A percentile compares a stretch with the other conserved stretches of the same genome.
Evolutionary conservation across 768 basidiomycete species (phyloP).

Genomic region (Pleurotus djamor): DNA sequence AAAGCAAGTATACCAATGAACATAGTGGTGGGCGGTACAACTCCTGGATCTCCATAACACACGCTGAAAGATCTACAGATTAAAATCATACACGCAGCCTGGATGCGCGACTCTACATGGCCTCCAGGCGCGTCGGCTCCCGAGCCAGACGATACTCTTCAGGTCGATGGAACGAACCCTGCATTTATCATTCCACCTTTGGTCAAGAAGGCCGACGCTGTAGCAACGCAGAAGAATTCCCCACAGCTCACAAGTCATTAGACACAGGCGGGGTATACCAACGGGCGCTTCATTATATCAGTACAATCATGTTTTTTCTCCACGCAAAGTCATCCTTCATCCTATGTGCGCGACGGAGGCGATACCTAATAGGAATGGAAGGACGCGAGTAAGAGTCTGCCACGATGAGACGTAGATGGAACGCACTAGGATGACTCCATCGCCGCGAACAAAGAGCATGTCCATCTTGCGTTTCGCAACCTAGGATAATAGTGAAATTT

Average conservation of each 20-base stretch:
- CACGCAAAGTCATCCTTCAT: too few species aligned
- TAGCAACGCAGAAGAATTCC: neutral
- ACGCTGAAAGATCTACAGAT: slow-evolving; percentile 39
- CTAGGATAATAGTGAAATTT: slow-evolving; percentile 33
- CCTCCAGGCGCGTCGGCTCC: slow-evolving; percentile 60
- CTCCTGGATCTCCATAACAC: neutral
- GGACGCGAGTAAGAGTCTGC: slow-evolving; percentile 9
- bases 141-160: slow-evolving; percentile 54
- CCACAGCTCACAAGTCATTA: too few species aligned
- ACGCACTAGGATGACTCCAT: slow-evolving; percentile 92
- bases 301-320: too few species aligned
- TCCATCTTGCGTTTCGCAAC: slow-evolving; percentile 93
- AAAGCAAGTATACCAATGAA: slow-evolving; percentile 61
- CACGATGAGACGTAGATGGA: slow-evolving; percentile 5
- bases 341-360: slow-evolving; percentile 71
- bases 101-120: slow-evolving; percentile 76
- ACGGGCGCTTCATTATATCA: slow-evolving; percentile 1
- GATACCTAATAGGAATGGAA: slow-evolving; percentile 53
- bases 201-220: neutral
- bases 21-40: slow-evolving; percentile 50
- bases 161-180: neutral
- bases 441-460: slow-evolving; percentile 97
- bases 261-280: too few species aligned
- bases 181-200: neutral
- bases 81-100: slow-evolving; percentile 70